phyloP scores from a whole-genome alignment of 1,284 basidiomycete species.

The Cryptococcus sp. region DNA sequence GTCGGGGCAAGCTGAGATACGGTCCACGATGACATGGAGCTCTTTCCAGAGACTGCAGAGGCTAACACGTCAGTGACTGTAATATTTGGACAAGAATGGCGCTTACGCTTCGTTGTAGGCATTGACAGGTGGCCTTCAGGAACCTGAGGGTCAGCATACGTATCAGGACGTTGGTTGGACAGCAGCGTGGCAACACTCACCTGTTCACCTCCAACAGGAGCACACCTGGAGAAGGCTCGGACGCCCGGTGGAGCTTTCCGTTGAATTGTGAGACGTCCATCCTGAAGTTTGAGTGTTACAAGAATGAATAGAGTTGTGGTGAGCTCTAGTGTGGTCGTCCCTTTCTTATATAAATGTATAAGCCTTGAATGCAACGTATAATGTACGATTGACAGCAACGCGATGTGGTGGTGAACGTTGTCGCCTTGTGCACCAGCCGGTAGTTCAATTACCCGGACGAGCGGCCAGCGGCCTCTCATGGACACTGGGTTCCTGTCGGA shows the following conservation, averaged over 20 bases:
- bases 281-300: background rate
- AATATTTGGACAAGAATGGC: slow-evolving; percentile 7
- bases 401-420: too few species aligned
- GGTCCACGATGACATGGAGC: slow-evolving; percentile 62
- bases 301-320: too few species aligned
- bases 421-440: too few species aligned
- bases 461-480: too few species aligned
- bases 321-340: too few species aligned
- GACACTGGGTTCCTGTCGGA: too few species aligned
- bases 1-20: slow-evolving; percentile 57
- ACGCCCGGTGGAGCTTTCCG: slow-evolving; percentile 35
- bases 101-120: slow-evolving; percentile 64
- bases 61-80: background rate
- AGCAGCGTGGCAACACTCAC: slow-evolving; percentile 24
- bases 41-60: slow-evolving; percentile 66
- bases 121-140: slow-evolving; percentile 65
- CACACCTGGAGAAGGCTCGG: slow-evolving; percentile 36
- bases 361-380: too few species aligned
- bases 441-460: too few species aligned
- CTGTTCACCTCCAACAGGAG: slow-evolving; percentile 48
- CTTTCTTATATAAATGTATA: too few species aligned
- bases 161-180: background rate
- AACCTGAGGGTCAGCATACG: too few species aligned
- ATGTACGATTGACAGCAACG: too few species aligned
- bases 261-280: slow-evolving; percentile 20